Percentiles rank a stretch among this genome's conserved stretches.
Evolutionary conservation across 1,284 basidiomycete genomes (phyloP).

Genomic region (Cystobasidiaceae sp.): DNA sequence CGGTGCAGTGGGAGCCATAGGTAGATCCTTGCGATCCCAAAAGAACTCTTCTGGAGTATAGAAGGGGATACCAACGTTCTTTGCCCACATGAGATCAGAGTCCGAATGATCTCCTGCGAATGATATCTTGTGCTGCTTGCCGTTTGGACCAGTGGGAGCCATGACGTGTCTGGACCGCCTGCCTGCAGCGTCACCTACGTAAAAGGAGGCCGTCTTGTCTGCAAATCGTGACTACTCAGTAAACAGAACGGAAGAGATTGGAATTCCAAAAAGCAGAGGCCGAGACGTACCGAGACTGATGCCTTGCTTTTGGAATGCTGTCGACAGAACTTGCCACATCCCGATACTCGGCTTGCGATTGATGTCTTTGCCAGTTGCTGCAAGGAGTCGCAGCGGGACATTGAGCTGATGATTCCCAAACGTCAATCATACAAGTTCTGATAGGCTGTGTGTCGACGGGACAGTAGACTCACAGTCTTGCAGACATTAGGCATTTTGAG

Average conservation of each 20-base stretch:
- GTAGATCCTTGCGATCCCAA: slow-evolving; percentile 21
- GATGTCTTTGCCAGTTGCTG: slow-evolving; percentile 37
- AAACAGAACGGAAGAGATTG: too few relatives aligned
- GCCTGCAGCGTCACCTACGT: slow-evolving; percentile 45
- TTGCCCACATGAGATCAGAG: slow-evolving; percentile 44
- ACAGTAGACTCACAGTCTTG: background rate
- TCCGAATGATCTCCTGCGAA: slow-evolving; percentile 39
- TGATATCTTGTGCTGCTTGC: background rate
- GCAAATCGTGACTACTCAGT: too few relatives aligned
- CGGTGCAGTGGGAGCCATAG: background rate
- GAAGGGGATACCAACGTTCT: slow-evolving; percentile 42
- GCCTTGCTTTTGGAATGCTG: background rate
- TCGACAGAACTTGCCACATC: slow-evolving; percentile 33
- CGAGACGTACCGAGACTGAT: slow-evolving; percentile 39
- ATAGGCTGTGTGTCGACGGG: background rate
- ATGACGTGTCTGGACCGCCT: slow-evolving; percentile 12
- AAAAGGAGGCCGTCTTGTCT: slow-evolving; percentile 37
- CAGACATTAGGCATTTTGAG: slow-evolving; percentile 20
- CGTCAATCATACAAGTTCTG: slow-evolving; percentile 16
- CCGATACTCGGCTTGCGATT: slow-evolving; percentile 42
- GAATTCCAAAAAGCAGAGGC: too few relatives aligned
- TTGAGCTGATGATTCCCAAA: slow-evolving; percentile 30
- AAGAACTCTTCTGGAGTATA: slow-evolving; percentile 45
- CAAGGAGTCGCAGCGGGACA: slow-evolving; percentile 21
- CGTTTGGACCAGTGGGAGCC: slow-evolving; percentile 1